Evolutionary conservation across 495 filamentous ascomycete genomes (phyloP).

Genomic region (Neurospora cerealis): DNA sequence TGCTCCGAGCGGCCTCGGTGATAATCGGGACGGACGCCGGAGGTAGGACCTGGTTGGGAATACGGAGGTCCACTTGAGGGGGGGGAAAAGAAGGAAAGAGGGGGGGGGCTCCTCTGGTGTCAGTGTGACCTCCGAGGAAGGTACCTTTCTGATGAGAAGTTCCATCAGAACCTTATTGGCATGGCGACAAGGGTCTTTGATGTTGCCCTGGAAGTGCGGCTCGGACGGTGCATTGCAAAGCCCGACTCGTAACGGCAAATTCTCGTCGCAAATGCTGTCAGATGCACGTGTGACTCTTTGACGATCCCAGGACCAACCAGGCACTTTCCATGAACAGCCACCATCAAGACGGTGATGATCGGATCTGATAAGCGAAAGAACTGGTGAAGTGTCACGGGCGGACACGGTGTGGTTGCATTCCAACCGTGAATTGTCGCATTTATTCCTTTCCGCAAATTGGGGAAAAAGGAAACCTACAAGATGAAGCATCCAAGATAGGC

Average conservation of each 20-base stretch:
- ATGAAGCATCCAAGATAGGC: background rate
- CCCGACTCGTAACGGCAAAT: conserved; percentile 13
- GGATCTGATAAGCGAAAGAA: conserved; percentile 9
- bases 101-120: background rate
- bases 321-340: background rate
- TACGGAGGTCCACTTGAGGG: background rate
- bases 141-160: background rate
- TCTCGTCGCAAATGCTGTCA: conserved; percentile 8
- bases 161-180: background rate
- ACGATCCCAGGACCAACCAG: background rate
- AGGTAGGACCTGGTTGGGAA: background rate
- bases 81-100: too few relatives aligned
- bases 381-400: background rate
- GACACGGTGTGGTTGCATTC: background rate
- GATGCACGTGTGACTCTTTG: conserved; percentile 8
- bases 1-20: conserved; percentile 3
- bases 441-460: background rate
- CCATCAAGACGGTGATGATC: background rate
- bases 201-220: background rate
- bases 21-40: background rate
- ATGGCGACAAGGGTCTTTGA: background rate
- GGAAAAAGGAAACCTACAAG: background rate
- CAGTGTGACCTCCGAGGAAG: background rate
- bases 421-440: background rate
- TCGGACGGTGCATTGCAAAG: conserved; percentile 5